Conservation (phyloP, 2,329 filamentous ascomycete genomes). For the Phialemoniopsis sp. region DNA sequence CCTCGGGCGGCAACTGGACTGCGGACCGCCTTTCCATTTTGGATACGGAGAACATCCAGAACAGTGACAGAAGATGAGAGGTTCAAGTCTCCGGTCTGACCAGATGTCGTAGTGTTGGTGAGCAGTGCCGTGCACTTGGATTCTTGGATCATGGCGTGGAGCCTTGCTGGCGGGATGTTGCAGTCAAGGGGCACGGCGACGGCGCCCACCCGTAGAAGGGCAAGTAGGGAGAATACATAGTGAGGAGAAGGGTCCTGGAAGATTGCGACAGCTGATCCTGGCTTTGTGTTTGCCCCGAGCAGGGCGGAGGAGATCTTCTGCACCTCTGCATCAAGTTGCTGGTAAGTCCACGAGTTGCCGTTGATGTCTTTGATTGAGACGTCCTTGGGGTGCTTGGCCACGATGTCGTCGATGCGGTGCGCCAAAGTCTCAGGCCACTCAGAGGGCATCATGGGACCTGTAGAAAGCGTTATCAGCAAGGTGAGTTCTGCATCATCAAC, state of each 20-base stretch:
- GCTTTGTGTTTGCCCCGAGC: constrained; percentile 6
- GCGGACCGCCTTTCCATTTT: neutral
- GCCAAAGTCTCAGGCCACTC: constrained; percentile 27
- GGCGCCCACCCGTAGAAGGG: constrained; percentile 30
- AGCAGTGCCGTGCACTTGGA: constrained; percentile 14
- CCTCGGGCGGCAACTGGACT: neutral
- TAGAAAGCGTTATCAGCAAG: neutral
- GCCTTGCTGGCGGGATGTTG: constrained; percentile 18
- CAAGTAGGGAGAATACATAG: constrained; percentile 31
- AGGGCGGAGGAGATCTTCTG: constrained; percentile 26
- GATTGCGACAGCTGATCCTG: constrained; percentile 27
- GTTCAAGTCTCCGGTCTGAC: neutral
- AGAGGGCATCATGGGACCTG: constrained; percentile 10
- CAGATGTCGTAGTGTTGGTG: neutral
- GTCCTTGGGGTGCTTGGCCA: constrained; percentile 7
- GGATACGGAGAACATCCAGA: neutral
- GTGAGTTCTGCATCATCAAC: constrained; percentile 7
- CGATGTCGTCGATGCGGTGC: constrained; percentile 29
- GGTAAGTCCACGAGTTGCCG: constrained; percentile 25
- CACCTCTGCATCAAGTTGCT: constrained; percentile 22
- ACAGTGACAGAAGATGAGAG: neutral
- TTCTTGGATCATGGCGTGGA: constrained; percentile 20
- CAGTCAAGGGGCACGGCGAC: constrained; percentile 36
- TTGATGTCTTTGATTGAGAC: constrained; percentile 13
- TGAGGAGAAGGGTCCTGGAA: constrained; percentile 29